A percentile compares a stretch with the other conserved stretches of the same genome.
phyloP scores from a whole-genome alignment of 2,329 filamentous ascomycete genomes.

The Colletotrichum limetticola region DNA sequence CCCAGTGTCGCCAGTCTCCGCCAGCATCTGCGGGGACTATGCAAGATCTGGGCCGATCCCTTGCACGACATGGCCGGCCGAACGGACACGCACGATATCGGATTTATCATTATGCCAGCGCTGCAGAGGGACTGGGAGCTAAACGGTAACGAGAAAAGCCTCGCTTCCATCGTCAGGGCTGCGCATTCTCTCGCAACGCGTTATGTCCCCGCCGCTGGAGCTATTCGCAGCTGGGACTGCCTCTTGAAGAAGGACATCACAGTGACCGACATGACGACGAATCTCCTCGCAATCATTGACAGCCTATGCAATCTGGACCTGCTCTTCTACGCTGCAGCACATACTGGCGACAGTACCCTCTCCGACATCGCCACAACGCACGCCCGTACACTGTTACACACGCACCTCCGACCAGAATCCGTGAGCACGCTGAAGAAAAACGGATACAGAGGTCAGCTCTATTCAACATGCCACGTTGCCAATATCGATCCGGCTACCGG shows the following conservation, averaged over 20 bases:
- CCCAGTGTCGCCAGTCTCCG: slow-evolving; percentile 36
- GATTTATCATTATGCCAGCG: slow-evolving; percentile 62
- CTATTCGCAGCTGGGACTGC: slow-evolving; percentile 61
- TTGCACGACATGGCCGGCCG: slow-evolving; percentile 48
- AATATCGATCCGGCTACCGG: slow-evolving; percentile 59
- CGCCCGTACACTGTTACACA: slow-evolving; percentile 51
- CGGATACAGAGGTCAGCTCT: slow-evolving; percentile 39
- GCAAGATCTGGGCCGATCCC: slow-evolving; percentile 47
- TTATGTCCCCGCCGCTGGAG: slow-evolving; percentile 53
- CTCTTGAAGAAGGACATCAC: slow-evolving; percentile 41
- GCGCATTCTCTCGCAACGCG: slow-evolving; percentile 55
- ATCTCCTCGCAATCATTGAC: slow-evolving; percentile 56
- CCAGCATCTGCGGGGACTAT: slow-evolving; percentile 36
- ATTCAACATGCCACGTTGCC: slow-evolving; percentile 55
- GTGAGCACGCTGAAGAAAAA: background rate
- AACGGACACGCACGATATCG: slow-evolving; percentile 64
- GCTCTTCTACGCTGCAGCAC: slow-evolving; percentile 47
- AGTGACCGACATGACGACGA: slow-evolving; percentile 43
- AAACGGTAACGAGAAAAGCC: slow-evolving; percentile 55
- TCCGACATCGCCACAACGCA: slow-evolving; percentile 47
- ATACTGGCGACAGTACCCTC: slow-evolving; percentile 43
- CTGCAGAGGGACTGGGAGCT: slow-evolving; percentile 54
- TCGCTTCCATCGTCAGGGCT: slow-evolving; percentile 54
- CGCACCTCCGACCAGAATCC: slow-evolving; percentile 54
- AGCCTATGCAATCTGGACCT: slow-evolving; percentile 53